A percentile compares a stretch with the other conserved stretches of the same genome.
Conservation (phyloP, 2,329 filamentous ascomycete species). For the Trichoderma breve region DNA sequence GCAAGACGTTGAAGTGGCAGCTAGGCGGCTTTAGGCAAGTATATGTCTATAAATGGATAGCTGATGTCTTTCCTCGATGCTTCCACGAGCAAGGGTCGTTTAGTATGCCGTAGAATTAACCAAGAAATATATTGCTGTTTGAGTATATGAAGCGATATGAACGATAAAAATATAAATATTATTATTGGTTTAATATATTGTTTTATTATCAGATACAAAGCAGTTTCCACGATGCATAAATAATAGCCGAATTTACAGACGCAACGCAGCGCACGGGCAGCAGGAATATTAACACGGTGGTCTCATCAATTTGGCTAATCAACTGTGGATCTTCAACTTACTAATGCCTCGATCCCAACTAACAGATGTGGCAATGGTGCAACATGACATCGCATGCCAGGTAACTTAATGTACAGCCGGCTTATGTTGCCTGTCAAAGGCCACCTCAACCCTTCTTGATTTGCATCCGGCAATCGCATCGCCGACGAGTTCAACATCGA, state of each 20-base stretch:
- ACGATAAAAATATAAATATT: neutral
- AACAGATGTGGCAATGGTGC: constrained; percentile 7
- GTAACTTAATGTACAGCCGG: neutral
- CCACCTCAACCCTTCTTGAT: constrained; percentile 2
- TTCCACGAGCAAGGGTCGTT: neutral
- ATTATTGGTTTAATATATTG: neutral
- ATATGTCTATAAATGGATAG: neutral
- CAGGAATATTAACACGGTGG: neutral
- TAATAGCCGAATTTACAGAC: neutral
- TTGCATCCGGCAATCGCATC: neutral
- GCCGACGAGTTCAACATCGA: neutral
- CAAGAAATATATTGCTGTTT: neutral
- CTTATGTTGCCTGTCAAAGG: constrained; percentile 3
- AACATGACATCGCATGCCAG: constrained; percentile 1
- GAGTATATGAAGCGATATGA: neutral
- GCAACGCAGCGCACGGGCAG: neutral
- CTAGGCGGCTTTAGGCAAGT: constrained; percentile 1
- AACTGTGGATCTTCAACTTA: neutral
- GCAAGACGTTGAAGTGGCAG: neutral
- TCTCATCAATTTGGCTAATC: neutral
- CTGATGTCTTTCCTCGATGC: neutral
- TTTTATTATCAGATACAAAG: neutral
- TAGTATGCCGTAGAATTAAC: neutral
- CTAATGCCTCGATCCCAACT: neutral
- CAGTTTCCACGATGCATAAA: neutral